Evolutionary conservation across 257 asterid genomes (phyloP).

Genomic region (Forsythia viridissima): DNA sequence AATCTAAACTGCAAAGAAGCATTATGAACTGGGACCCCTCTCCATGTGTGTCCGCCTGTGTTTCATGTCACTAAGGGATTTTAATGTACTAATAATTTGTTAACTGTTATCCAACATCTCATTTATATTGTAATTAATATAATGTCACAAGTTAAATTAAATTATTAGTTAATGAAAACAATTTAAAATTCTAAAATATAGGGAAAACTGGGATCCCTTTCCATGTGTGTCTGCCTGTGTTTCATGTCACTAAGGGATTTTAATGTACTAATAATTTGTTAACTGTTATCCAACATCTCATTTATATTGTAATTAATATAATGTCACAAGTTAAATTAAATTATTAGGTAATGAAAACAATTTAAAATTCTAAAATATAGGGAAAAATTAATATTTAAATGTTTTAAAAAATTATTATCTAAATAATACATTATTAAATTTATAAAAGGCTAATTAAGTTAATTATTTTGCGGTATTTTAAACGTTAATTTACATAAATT

Average conservation of each 20-base stretch:
- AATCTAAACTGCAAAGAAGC: slow-evolving; percentile 21
- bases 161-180: too few species aligned
- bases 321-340: too few species aligned
- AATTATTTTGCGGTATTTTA: neutral
- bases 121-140: too few species aligned
- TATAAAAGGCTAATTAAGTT: neutral
- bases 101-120: too few species aligned
- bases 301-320: too few species aligned
- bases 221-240: neutral
- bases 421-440: neutral
- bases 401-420: too few species aligned
- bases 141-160: too few species aligned
- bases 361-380: too few species aligned
- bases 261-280: neutral
- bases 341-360: too few species aligned
- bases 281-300: too few species aligned
- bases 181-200: too few species aligned
- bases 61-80: neutral
- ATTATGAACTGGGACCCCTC: slow-evolving; percentile 16
- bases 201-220: slow-evolving; percentile 7
- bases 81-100: neutral
- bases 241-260: neutral
- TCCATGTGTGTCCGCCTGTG: neutral
- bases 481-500: neutral
- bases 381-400: too few species aligned